A percentile compares a stretch with the other conserved stretches of the same genome.
Conservation (phyloP, 2,329 filamentous ascomycete species). For the Trichoderma hamatum region DNA sequence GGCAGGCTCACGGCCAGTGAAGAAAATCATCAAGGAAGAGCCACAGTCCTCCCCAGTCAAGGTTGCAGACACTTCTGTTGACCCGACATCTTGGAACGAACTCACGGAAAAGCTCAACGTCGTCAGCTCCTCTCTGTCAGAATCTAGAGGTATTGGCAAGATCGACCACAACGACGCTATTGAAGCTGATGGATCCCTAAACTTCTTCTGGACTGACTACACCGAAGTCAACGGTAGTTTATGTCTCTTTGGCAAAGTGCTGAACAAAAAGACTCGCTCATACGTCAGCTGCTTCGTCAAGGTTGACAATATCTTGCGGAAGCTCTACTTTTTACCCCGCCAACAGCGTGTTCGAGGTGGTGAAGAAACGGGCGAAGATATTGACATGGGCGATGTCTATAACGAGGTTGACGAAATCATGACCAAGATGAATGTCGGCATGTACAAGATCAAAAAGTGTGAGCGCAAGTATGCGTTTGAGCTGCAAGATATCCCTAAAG, state of each 20-base stretch:
- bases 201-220: conserved; percentile 97
- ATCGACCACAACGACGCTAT: conserved; percentile 80
- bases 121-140: conserved; percentile 70
- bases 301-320: conserved; percentile 89
- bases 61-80: conserved; percentile 62
- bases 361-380: conserved; percentile 71
- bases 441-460: conserved; percentile 92
- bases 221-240: conserved; percentile 88
- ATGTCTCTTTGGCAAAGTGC: conserved; percentile 94
- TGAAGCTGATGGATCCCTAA: conserved; percentile 89
- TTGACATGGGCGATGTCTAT: conserved; percentile 88
- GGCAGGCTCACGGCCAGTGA: conserved; percentile 71
- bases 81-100: conserved; percentile 85
- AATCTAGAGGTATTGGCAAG: conserved; percentile 72
- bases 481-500: conserved; percentile 80
- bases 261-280: conserved; percentile 77
- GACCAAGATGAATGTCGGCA: conserved; percentile 79
- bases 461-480: conserved; percentile 96
- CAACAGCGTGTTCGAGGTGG: conserved; percentile 61
- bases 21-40: conserved; percentile 70
- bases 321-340: conserved; percentile 89
- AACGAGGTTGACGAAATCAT: conserved; percentile 86
- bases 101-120: conserved; percentile 87
- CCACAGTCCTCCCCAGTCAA: conserved; percentile 73
- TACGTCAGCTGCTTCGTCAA: conserved; percentile 96